Evolutionary conservation across 768 basidiomycete species (phyloP), one percentile per base, ranked within the genome.

Genomic region (Tulasnella sp.): DNA sequence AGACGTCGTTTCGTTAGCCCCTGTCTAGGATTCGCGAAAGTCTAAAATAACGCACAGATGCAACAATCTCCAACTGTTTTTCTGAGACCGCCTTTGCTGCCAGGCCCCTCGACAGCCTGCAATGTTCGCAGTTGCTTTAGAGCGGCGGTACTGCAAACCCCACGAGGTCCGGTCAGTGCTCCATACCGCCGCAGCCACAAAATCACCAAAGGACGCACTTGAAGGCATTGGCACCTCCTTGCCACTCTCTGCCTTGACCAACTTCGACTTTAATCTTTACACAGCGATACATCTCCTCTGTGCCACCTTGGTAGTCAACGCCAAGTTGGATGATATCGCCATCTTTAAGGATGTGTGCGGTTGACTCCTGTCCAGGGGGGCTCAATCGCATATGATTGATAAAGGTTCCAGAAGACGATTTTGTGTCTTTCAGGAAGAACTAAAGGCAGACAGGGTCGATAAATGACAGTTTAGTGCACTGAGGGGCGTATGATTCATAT

Each of bases 271-370:
- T 90, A 85, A 99, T 98, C 90, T 97, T 98, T 81, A 99, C 95
- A 80, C 94, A 95, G 87, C 98, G 94, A 86, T 97, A 98, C 77
- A 97, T 96, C 86, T 98, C 97, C 87, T 98, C 96, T 9, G 94
- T 91, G 0, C 97, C 97, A 8, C 97, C 97, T 86, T 98, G 97
- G 86, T 98, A 99, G 85, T 99, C 97, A 40, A 99, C 96, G 2
- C 97, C 97, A 0, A 98, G 91, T 86, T 98, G 97, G 28, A 99
- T 86, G 41, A 98, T 90, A 87, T 98, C 97, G 0, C 97, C 97
- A 81, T 98, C 97, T 86, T 94, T 95, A 83, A 98, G 88, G 81
- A 90, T 90, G 81, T 89, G 92, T 0, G 95, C 90, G 54, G 91
- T 87, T 6, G 92, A 93, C 85, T 97, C 97, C 9, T 91, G 89